phyloP scores from a whole-genome alignment of 371 early-diverging fungal genomes.

The Globomyces sp. region DNA sequence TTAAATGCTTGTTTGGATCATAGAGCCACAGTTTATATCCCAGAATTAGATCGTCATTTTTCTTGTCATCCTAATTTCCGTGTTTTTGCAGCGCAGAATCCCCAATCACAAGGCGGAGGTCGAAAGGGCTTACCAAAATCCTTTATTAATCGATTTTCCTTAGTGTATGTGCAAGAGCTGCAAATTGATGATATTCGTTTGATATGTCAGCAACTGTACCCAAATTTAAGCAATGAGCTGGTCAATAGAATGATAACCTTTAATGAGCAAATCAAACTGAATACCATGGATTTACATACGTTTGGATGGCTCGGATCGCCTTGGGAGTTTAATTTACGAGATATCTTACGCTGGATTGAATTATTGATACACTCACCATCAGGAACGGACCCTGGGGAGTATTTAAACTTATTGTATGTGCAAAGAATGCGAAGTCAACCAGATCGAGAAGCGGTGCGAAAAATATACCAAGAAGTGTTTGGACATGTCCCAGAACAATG shows the following conservation, averaged over 20 bases:
- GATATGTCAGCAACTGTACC: conserved; percentile 71
- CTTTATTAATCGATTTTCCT: conserved; percentile 97
- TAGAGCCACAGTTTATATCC: conserved; percentile 92
- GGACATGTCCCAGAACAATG: conserved; percentile 37
- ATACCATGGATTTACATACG: conserved; percentile 71
- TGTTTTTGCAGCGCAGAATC: conserved; percentile 99
- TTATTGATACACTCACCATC: conserved; percentile 30
- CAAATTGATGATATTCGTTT: conserved; percentile 71
- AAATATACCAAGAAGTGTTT: conserved; percentile 67
- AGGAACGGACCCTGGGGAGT: conserved; percentile 62
- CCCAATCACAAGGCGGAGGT: conserved; percentile 95
- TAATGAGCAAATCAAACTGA: conserved; percentile 79
- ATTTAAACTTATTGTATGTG: conserved; percentile 76
- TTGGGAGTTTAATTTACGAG: conserved; percentile 98
- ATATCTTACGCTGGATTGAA: conserved; percentile 94
- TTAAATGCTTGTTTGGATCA: conserved; percentile 99
- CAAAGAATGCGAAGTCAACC: conserved; percentile 83
- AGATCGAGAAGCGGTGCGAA: conserved; percentile 71
- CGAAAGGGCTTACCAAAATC: conserved; percentile 98
- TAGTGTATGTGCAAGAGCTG: conserved; percentile 88
- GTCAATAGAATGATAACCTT: conserved; percentile 81
- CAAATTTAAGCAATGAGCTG: conserved; percentile 50
- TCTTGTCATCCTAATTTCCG: conserved; percentile 79
- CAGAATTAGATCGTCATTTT: conserved; percentile 89
- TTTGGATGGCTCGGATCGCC: conserved; percentile 91